These are phyloP conservation scores for Talaromyces sp. DNA, from an alignment of 2,329 filamentous ascomycete species.

Conservation along the genomic window DNA sequence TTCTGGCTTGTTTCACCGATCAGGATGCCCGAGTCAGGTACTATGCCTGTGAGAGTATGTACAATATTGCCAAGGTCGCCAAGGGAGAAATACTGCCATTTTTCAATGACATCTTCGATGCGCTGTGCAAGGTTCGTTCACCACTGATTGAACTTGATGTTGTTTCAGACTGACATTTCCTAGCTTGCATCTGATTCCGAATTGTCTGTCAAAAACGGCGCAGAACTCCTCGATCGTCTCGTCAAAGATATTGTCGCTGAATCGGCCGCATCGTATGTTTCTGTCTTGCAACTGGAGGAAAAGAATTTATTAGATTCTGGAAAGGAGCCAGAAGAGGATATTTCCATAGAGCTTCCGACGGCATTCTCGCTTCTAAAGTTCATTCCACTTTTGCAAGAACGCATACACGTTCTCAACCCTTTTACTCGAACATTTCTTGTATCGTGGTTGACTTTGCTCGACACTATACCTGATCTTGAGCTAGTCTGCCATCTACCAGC, in stretches of 20 bases:
- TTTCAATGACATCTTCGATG: slow-evolving; percentile 98
- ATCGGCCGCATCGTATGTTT: slow-evolving; percentile 90
- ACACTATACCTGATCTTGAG: slow-evolving; percentile 95
- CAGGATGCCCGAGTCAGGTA: slow-evolving; percentile 96
- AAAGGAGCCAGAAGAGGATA: slow-evolving; percentile 36
- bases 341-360: slow-evolving; percentile 58
- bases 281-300: slow-evolving; percentile 60
- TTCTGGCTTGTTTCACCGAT: slow-evolving; percentile 94
- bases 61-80: slow-evolving; percentile 98
- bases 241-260: slow-evolving; percentile 96
- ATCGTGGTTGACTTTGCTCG: slow-evolving; percentile 88
- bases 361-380: slow-evolving; percentile 90
- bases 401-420: slow-evolving; percentile 89
- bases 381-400: slow-evolving; percentile 87
- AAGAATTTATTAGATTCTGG: slow-evolving; percentile 37
- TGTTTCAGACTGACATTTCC: slow-evolving; percentile 13
- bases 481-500: slow-evolving; percentile 88
- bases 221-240: slow-evolving; percentile 86
- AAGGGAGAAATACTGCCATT: slow-evolving; percentile 96
- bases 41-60: slow-evolving; percentile 99
- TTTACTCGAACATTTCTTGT: slow-evolving; percentile 94
- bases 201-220: slow-evolving; percentile 95
- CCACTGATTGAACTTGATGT: neutral
- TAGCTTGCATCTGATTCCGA: slow-evolving; percentile 94
- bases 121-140: slow-evolving; percentile 75